Evolutionary conservation across 345 rosid genomes (phyloP), one percentile per base, ranked within the genome.

Genomic region (Cardamine chenopodiifolia): DNA sequence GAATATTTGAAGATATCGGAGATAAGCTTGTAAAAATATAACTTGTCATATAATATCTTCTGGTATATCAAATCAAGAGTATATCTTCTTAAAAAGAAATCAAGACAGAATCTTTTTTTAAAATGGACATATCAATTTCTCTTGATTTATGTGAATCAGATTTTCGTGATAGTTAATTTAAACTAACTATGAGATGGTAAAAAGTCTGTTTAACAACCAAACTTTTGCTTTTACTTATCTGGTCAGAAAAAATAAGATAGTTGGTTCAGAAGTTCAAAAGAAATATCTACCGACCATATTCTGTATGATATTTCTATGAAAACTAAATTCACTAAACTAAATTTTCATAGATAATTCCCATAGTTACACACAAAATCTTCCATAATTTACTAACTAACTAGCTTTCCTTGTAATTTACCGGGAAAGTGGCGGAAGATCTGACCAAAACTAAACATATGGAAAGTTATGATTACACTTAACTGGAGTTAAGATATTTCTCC

Each of bases 351-450:
- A 49, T n/a, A 23, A 37, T 1, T 50, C 11, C 32, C 42, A 55
- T 39, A 70, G 18, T 9, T 20, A 70, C 23, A 39, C 53, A 14
- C 25, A 62, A 29, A 53, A 42, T 40, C 63, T 32, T 32, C 71
- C 49, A 26, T 3, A 66, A 48, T 7, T 0, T 53, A 12, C 64
- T 11, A 25, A 44, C 49, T 20, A 64, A 3, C 49, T 15, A 64
- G 3, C 14, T n/a, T 35, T 66, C 68, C 37, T 66, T 49, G 53
- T 37, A 35, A 58, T 23, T 57, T 35, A 23, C 23, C 35, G 8
- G 66, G 40, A 34, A 47, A 56, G 26, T 47, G 44, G 34, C 6
- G 12, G 47, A 56, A 57, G 65, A 47, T 15, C 15, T 57, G 12
- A 18, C 7, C 2, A 73, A 44, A 32, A 23, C 8, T 32, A 15